Evolutionary conservation across 441 rosid genomes (phyloP).

Genomic region (Metrosideros polymorpha): DNA sequence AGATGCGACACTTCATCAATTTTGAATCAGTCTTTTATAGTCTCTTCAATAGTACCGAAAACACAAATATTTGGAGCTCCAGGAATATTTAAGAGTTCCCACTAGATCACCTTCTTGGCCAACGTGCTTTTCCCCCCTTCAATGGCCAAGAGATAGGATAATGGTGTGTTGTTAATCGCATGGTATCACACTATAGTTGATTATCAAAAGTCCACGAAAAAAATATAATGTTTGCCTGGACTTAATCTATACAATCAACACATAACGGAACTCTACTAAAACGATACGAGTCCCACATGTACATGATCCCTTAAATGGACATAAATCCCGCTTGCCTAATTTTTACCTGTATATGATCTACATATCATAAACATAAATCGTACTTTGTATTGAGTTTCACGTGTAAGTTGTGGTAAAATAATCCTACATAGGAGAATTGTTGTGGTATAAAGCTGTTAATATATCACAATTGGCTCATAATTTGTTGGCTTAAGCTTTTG

Average conservation of each 20-base stretch:
- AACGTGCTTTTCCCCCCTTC: not conserved
- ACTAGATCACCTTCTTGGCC: not conserved
- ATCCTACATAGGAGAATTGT: no score
- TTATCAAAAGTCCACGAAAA: accelerated
- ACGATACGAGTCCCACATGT: not conserved
- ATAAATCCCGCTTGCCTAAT: no score
- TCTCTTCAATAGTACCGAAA: not conserved
- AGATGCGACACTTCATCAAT: not conserved
- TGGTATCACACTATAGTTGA: not conserved
- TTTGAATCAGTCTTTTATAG: not conserved
- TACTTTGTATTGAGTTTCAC: no score
- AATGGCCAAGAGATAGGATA: not conserved
- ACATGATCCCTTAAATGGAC: not conserved
- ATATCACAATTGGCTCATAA: no score
- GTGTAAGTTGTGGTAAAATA: no score
- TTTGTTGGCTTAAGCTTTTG: no score
- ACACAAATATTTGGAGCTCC: not conserved
- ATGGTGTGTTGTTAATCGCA: not conserved
- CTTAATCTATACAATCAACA: not conserved
- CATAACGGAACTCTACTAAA: not conserved
- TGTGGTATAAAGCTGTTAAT: no score
- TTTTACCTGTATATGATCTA: no score
- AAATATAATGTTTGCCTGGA: not conserved
- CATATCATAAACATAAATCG: no score
- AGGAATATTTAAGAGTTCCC: not conserved